phyloP scores from a whole-genome alignment of 768 basidiomycete species.

The Leccinum barrowsii region DNA sequence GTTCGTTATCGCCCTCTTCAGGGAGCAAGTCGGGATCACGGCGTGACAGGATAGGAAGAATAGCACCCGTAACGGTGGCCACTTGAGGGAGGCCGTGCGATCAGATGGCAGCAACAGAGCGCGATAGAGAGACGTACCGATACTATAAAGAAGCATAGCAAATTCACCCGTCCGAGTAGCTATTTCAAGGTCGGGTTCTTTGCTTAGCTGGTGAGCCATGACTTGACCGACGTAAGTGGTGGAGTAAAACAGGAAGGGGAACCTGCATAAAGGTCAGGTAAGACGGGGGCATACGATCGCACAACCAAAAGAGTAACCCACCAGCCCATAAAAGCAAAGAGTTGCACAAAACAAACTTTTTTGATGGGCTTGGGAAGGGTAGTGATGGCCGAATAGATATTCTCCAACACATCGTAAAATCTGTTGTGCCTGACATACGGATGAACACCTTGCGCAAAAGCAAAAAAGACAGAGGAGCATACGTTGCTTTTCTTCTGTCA shows the following conservation, averaged over 20 bases:
- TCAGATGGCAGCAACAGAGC: neutral
- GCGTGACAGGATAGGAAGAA: conserved; percentile 77
- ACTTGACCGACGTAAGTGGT: conserved; percentile 94
- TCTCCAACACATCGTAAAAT: conserved; percentile 69
- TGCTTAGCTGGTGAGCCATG: conserved; percentile 75
- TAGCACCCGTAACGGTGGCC: conserved; percentile 76
- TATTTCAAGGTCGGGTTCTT: conserved; percentile 76
- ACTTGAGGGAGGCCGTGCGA: conserved; percentile 42
- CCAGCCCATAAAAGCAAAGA: conserved; percentile 98
- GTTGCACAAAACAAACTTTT: conserved; percentile 88
- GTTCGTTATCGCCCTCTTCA: conserved; percentile 63
- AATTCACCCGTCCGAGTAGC: conserved; percentile 85
- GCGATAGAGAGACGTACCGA: conserved; percentile 47
- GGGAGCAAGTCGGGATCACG: conserved; percentile 80
- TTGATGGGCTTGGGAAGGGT: conserved; percentile 81
- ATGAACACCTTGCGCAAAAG: conserved; percentile 1
- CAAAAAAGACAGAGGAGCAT: conserved; percentile 5
- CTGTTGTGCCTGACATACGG: conserved; percentile 38
- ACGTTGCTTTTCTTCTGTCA: conserved; percentile 43
- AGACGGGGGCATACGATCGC: conserved; percentile 5
- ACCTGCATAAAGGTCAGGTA: conserved; percentile 45
- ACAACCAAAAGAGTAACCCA: conserved; percentile 30
- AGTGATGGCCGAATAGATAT: conserved; percentile 69
- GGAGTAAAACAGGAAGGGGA: conserved; percentile 92
- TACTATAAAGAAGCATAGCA: conserved; percentile 87